Evolutionary conservation across 306 rosid species (phyloP).

Genomic region (Corylus heterophylla): DNA sequence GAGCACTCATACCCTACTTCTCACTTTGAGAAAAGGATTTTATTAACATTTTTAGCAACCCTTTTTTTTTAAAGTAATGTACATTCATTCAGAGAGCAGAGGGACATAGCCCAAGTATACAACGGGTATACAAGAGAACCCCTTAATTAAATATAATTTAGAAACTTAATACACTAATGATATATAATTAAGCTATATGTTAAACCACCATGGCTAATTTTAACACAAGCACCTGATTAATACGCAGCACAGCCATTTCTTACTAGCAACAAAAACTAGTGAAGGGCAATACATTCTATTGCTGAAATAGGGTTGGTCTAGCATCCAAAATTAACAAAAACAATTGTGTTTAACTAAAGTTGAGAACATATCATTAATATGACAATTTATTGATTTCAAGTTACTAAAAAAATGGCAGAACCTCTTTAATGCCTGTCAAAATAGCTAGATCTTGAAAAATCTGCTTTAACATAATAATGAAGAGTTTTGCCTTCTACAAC

Average conservation of each 20-base stretch:
- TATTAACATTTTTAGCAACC: neutral
- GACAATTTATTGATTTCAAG: neutral
- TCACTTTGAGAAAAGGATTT: neutral
- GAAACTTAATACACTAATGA: neutral
- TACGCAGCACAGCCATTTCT: slow-evolving; percentile 1
- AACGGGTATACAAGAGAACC: too few relatives aligned
- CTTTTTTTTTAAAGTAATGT: too few relatives aligned
- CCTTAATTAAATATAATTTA: too few relatives aligned
- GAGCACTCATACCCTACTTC: neutral
- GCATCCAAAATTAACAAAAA: neutral
- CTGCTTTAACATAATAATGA: neutral
- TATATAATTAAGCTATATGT: neutral
- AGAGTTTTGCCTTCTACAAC: neutral
- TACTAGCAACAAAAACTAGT: neutral
- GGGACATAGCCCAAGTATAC: too few relatives aligned
- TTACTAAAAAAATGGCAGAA: neutral
- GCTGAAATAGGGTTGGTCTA: neutral
- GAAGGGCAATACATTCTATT: neutral
- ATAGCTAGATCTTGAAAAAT: neutral
- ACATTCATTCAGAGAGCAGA: too few relatives aligned
- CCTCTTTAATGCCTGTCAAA: neutral
- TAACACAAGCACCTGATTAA: neutral
- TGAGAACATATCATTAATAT: neutral
- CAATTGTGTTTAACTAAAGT: neutral
- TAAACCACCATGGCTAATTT: neutral